phyloP scores from a whole-genome alignment of 495 filamentous ascomycete genomes.

The Hypoxylon trugodes region DNA sequence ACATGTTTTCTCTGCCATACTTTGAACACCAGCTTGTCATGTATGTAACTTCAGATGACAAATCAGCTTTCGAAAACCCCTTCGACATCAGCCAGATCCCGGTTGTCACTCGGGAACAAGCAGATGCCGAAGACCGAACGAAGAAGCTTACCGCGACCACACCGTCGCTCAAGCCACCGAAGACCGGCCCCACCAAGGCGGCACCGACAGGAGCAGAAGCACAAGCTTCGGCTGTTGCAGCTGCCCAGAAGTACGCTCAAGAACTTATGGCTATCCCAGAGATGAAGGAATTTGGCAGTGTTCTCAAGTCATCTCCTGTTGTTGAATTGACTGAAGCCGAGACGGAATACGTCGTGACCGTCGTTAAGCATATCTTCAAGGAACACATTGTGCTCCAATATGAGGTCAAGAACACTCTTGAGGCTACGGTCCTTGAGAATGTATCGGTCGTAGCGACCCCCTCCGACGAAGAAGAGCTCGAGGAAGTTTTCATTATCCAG shows the following conservation, averaged over 20 bases:
- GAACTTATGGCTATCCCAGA: slow-evolving; percentile 90
- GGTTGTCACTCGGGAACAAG: slow-evolving; percentile 95
- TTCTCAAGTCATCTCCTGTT: slow-evolving; percentile 86
- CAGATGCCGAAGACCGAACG: slow-evolving; percentile 94
- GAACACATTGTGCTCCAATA: slow-evolving; percentile 96
- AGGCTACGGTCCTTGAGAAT: slow-evolving; percentile 87
- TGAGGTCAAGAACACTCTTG: slow-evolving; percentile 96
- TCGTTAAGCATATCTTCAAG: slow-evolving; percentile 97
- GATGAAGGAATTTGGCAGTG: slow-evolving; percentile 82
- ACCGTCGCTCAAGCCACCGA: slow-evolving; percentile 93
- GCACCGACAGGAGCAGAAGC: slow-evolving; percentile 74
- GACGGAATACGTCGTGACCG: slow-evolving; percentile 94
- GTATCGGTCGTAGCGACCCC: slow-evolving; percentile 89
- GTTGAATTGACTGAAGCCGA: slow-evolving; percentile 96
- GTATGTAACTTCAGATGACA: slow-evolving; percentile 92
- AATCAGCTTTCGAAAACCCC: slow-evolving; percentile 80
- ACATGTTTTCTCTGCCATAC: slow-evolving; percentile 91
- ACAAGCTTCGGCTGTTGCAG: slow-evolving; percentile 73
- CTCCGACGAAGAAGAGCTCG: slow-evolving; percentile 80
- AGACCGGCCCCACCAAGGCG: slow-evolving; percentile 80
- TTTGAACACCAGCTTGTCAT: slow-evolving; percentile 98
- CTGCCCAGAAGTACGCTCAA: slow-evolving; percentile 85
- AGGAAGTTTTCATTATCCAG: slow-evolving; percentile 93
- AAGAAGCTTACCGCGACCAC: slow-evolving; percentile 94
- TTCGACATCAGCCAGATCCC: slow-evolving; percentile 93